Evolutionary conservation across 2,329 filamentous ascomycete genomes (phyloP).

Genomic region (Botrytis fabae): DNA sequence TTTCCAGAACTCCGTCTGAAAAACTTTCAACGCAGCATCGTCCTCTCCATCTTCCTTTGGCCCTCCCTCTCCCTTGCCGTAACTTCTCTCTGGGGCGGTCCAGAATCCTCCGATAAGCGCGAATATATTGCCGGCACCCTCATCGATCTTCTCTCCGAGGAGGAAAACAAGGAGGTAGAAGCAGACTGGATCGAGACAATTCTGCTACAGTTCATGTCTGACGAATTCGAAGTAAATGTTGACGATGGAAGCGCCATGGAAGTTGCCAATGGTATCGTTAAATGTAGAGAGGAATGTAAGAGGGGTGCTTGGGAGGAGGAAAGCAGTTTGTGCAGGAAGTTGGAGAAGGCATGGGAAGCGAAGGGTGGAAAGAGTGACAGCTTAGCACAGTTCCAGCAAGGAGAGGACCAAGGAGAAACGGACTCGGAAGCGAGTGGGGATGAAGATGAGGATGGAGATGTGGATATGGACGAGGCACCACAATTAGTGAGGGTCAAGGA

Average conservation of each 20-base stretch:
- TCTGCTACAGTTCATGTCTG: conserved; percentile 85
- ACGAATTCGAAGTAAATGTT: conserved; percentile 91
- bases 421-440: conserved; percentile 58
- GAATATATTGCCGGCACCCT: conserved; percentile 94
- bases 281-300: conserved; percentile 62
- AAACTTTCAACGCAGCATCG: conserved; percentile 83
- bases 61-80: conserved; percentile 84
- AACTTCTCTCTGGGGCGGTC: conserved; percentile 83
- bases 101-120: conserved; percentile 79
- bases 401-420: conserved; percentile 58
- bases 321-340: conserved; percentile 61
- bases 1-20: conserved; percentile 47
- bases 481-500: conserved; percentile 58
- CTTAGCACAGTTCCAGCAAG: conserved; percentile 48
- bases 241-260: conserved; percentile 83
- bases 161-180: conserved; percentile 61
- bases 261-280: conserved; percentile 73
- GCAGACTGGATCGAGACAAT: conserved; percentile 79
- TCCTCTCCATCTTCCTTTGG: conserved; percentile 84
- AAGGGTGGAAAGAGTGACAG: conserved; percentile 58
- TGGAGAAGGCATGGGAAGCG: conserved; percentile 65
- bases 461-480: conserved; percentile 70
- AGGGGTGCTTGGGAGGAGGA: conserved; percentile 60
- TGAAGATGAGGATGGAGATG: conserved; percentile 56
- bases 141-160: conserved; percentile 68